Evolutionary conservation across 805 yeast species (phyloP).

Genomic region (Candida qinlingensis): DNA sequence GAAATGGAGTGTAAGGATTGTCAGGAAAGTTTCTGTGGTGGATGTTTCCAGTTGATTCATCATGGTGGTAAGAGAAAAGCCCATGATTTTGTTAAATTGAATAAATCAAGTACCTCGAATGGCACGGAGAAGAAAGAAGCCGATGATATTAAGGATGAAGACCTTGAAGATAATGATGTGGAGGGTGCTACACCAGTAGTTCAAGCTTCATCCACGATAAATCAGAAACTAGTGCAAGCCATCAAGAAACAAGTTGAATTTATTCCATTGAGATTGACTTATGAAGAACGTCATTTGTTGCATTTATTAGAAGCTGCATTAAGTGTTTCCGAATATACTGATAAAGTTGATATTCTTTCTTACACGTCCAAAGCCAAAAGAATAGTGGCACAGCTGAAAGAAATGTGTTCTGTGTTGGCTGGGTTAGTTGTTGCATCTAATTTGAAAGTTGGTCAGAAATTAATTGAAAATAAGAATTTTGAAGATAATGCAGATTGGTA

Average conservation of each 20-base stretch:
- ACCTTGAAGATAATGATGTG: background rate
- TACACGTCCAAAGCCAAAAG: constrained; percentile 65
- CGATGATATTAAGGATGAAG: constrained; percentile 16
- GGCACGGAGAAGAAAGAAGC: constrained; percentile 14
- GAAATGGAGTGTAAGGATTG: constrained; percentile 60
- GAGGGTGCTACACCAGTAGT: background rate
- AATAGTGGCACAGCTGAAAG: constrained; percentile 65
- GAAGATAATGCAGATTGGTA: constrained; percentile 70
- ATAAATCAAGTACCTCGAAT: constrained; percentile 16
- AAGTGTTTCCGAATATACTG: constrained; percentile 76
- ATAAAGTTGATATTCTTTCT: constrained; percentile 65
- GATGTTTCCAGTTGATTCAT: constrained; percentile 65
- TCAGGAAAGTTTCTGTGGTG: constrained; percentile 62
- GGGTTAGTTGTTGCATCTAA: constrained; percentile 77
- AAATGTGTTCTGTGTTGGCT: constrained; percentile 72
- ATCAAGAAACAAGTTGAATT: constrained; percentile 43
- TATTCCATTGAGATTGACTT: constrained; percentile 64
- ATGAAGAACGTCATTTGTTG: constrained; percentile 63
- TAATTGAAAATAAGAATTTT: constrained; percentile 63
- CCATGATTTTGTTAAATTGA: constrained; percentile 33
- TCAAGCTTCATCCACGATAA: background rate
- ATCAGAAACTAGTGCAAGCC: constrained; percentile 11
- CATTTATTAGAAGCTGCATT: constrained; percentile 70
- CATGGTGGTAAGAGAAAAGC: constrained; percentile 57
- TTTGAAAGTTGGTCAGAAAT: constrained; percentile 60